Base-by-base conservation (phyloP, 768 basidiomycete genomes). In the Scleroderma bovista region DNA sequence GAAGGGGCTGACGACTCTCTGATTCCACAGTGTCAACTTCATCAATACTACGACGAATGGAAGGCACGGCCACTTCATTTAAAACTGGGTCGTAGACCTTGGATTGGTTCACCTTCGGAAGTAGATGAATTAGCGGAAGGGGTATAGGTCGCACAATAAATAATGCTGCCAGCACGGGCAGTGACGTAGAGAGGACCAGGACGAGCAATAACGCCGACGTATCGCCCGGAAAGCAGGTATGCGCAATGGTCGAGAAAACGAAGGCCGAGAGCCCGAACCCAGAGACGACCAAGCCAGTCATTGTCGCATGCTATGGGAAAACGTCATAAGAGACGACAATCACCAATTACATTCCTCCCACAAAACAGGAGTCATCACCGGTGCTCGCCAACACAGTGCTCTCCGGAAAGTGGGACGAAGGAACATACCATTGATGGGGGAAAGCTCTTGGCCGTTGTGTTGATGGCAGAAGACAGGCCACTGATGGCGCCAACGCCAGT, bases 181-280 rank as follows among this genome's bases (percentile, higher is more conserved):
- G 57, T 0, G 86, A 74, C 1, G 88, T 90, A 1, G 90, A 89
- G 2, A 88, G 52, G 0, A 82, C 76, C 6, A 94, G 76, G 3
- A 91, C 66, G 0, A 84, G 73, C 1, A 94, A 69, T 61, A 94
- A 87, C 4, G 80, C 75, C 1, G 83, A 83, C 0, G 86, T 87
- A 57, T 90, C 75, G 0, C 86, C 88, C 0, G 85, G 80, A 58
- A 82, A 91, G 42, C 81, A 64, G 3, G 78, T 58, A 54, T 83
- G 83, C 0, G 88, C 80, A 39, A 92, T 69, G 3, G 81, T 78
- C n/a, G 87, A 86, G 69, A 92, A 93, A 52, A 88, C 71, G 71
- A 93, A 93, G 0, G 91, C 91, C 3, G 88, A 90, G 9, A 94
- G 77, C 1, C 91, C 90, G 54, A 88, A 91, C 16, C 88, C 89